These are phyloP conservation scores for Fraxinus sp. DNA, from an alignment of 305 asterid genomes.

Conservation along the genomic window DNA sequence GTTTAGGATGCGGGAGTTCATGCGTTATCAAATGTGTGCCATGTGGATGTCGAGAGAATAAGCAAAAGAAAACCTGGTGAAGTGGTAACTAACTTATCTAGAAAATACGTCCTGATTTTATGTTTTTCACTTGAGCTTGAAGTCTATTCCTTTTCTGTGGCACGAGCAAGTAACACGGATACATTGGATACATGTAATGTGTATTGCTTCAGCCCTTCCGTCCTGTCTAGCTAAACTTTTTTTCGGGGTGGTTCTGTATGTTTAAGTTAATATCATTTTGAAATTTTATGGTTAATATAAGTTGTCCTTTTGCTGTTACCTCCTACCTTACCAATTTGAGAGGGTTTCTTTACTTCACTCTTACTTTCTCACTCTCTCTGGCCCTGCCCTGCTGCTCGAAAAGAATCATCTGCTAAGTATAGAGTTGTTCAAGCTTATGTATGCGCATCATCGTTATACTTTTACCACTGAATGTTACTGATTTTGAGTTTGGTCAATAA, in stretches of 20 bases:
- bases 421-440: neutral
- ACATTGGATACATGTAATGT: neutral
- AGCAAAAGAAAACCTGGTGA: constrained; percentile 94
- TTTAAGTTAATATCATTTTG: neutral
- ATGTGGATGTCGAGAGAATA: constrained; percentile 88
- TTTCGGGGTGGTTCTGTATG: neutral
- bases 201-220: neutral
- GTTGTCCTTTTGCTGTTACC: neutral
- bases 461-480: neutral
- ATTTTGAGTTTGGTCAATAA: neutral
- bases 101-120: neutral
- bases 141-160: neutral
- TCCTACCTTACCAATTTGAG: neutral
- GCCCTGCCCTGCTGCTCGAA: neutral
- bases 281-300: neutral
- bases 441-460: neutral
- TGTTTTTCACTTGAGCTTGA: constrained; percentile 7
- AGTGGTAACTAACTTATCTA: constrained; percentile 49
- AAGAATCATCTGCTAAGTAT: neutral
- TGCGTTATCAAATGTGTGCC: constrained; percentile 90
- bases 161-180: neutral
- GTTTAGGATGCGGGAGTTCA: constrained; percentile 93
- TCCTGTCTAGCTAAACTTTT: neutral
- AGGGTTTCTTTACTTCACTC: neutral
- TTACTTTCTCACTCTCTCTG: neutral